Evolutionary conservation across 139 green algal genomes (phyloP).

Genomic region (Yamagishiella unicocca): DNA sequence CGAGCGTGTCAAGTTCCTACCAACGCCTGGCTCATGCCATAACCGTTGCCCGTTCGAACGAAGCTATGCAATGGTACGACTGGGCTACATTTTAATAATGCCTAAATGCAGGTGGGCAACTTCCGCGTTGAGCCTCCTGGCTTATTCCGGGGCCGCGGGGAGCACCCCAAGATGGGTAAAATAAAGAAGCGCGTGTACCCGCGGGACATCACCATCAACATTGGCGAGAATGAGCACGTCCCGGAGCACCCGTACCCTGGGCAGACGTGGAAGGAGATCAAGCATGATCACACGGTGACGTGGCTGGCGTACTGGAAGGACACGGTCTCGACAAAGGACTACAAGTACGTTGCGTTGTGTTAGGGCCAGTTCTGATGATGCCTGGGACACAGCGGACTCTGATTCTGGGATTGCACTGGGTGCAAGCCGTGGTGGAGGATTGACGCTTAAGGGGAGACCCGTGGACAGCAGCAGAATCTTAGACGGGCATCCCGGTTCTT

Average conservation of each 20-base stretch:
- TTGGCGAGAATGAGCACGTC: conserved; percentile 83
- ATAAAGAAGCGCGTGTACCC: conserved; percentile 97
- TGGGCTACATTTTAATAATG: no score
- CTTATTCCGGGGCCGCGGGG: conserved; percentile 97
- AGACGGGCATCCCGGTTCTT: no score
- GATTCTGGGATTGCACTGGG: no score
- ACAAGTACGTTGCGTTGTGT: conserved; percentile 70
- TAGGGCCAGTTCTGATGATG: no score
- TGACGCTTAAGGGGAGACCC: no score
- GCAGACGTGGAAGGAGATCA: conserved; percentile 78
- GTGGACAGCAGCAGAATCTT: no score
- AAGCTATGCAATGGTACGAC: no score
- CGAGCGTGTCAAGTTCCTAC: no score
- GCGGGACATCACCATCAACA: conserved; percentile 98
- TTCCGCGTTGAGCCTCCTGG: conserved; percentile 98
- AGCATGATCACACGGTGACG: conserved; percentile 95
- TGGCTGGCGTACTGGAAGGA: conserved; percentile 99
- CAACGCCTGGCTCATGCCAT: no score
- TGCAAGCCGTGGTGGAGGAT: no score
- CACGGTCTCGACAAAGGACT: conserved; percentile 91
- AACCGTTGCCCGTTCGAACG: no score
- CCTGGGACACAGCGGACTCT: no score
- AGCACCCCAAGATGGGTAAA: conserved; percentile 99
- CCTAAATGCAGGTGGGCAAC: conserved; percentile 98
- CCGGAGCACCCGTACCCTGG: conserved; percentile 91